Base-by-base conservation (phyloP, 2,329 filamentous ascomycete species). In the Penicillium crustosum region DNA sequence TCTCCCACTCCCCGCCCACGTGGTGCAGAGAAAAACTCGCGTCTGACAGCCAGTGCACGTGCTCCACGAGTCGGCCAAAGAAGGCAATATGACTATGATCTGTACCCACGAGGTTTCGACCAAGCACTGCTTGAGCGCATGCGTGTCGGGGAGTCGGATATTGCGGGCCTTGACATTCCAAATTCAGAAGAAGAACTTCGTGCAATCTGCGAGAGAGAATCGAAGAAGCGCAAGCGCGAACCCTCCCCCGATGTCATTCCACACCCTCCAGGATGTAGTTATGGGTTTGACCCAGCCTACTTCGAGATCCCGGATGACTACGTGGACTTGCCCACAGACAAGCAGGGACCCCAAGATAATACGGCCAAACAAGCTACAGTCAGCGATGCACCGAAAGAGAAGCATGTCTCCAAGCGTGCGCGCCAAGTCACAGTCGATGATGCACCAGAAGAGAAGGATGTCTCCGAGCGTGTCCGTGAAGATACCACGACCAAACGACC, bases 231-330 rank as follows among this genome's bases (percentile, higher is more conserved):
- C 56, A 77, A 76, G 61, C 71, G 75, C 12, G 65, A 68, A n/a
- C 69, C 69, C 6, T 74, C 74, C 36, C 76, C 75, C 19, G 72
- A 77, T 41, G 59, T 69, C 15, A 78, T 79, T 49, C 77, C 76
- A 5, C 77, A 78, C 55, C 77, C 77, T 9, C 57, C 65, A 15
- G 75, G 73, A 12, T 67, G 62, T 31, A 77, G 76, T 49, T 79
- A 77, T 65, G 76, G 77, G 12, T 62, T 79, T 65, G 66, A 77
- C 49, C 59, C 71, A 27, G 68, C 72, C 19, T 79, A 76, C 49
- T 77, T 77, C 58, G 66, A 33, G 31, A 33, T 56, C 39, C 71
- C 66, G 44, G 70, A 66, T 35, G 70, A 72, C 19, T 68, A 68
- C 21, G 74, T 75, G 33, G 66, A 51, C 68, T 70, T 70, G 53